Base-by-base conservation (phyloP, 73 alveolate genomes). In the Paraurostyla sp. region DNA sequence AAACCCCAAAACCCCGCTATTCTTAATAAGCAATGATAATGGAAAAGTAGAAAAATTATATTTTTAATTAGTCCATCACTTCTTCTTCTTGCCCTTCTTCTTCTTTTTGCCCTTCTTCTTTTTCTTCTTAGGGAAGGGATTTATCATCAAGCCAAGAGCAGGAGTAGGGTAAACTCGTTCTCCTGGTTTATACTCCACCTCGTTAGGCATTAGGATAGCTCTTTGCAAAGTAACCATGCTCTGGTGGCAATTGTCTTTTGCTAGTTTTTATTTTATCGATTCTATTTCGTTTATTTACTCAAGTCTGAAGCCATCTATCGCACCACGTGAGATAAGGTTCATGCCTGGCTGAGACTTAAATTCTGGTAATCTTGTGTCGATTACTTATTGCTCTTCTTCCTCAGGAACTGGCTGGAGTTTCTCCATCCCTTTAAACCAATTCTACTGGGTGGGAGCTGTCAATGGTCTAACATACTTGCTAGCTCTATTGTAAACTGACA, bases 81-180 rank as follows among this genome's bases (percentile, higher is more conserved):
- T n/a, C n/a, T 51, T 51, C 29, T 83, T 83, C 81, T 50, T 75
- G 41, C 56, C 43, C 83, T 71, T 71, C 85, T 85, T 85, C 71
- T 80, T 80, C 76, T 85, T 85, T 13, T 36, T 36, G 59, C 49
- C 62, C 88, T 51, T 51, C 83, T 85, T 85, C 88, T 75, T 75
- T 38, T 85, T 85, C 82, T 76, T 76, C 52, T 87, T 87, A 9
- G 94, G 94, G 81, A 88, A 88, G 56, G 94, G 94, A 58, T 88
- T 88, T 4, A 50, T 41, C 91, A 88, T 78, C n/a, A 88, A 52
- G 27, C 49, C 65, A 15, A 9, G 43, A 16, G 45, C 80, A 27
- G 80, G 80, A 15, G 45, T 52, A 1, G 94, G 94, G 36, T 88
- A 88, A 0, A 7, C 13, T 32, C 87, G 36, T 20, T 60, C 48